Percentiles rank a stretch among this genome's conserved stretches.
Evolutionary conservation across 1,284 basidiomycete genomes (phyloP).

Genomic region (Cystobasidium sp.): DNA sequence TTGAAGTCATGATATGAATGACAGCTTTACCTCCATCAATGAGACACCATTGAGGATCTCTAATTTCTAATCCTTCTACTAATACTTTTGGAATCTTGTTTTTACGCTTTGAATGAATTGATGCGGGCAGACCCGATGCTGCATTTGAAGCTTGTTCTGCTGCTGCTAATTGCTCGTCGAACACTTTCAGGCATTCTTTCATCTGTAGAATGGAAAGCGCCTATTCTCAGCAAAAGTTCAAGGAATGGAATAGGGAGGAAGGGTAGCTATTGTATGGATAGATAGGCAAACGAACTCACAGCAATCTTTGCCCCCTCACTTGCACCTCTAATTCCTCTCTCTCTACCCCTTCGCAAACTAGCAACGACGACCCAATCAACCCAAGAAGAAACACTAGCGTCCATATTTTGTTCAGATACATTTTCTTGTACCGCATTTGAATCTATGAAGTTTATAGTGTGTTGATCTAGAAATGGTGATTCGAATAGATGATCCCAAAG

Average conservation of each 20-base stretch:
- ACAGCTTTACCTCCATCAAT: conserved; percentile 52
- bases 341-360: conserved; percentile 48
- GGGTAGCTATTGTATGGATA: background rate
- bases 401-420: conserved; percentile 25
- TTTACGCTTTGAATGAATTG: conserved; percentile 14
- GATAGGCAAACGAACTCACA: conserved; percentile 37
- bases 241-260: background rate
- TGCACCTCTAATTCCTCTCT: conserved; percentile 51
- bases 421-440: conserved; percentile 50
- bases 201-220: background rate
- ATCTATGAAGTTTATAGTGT: conserved; percentile 51
- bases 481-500: conserved; percentile 50
- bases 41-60: conserved; percentile 49
- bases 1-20: conserved; percentile 52
- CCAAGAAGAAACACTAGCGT: conserved; percentile 48
- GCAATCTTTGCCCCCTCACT: conserved; percentile 49
- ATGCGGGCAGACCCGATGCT: background rate
- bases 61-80: conserved; percentile 39
- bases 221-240: background rate
- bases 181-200: conserved; percentile 17
- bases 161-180: conserved; percentile 26
- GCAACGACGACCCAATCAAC: conserved; percentile 53
- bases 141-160: background rate
- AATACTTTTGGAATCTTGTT: conserved; percentile 24
- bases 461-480: conserved; percentile 52